Evolutionary conservation across 2,329 filamentous ascomycete genomes (phyloP), one percentile per base, ranked within the genome.

Genomic region (Kalmusia sp.): DNA sequence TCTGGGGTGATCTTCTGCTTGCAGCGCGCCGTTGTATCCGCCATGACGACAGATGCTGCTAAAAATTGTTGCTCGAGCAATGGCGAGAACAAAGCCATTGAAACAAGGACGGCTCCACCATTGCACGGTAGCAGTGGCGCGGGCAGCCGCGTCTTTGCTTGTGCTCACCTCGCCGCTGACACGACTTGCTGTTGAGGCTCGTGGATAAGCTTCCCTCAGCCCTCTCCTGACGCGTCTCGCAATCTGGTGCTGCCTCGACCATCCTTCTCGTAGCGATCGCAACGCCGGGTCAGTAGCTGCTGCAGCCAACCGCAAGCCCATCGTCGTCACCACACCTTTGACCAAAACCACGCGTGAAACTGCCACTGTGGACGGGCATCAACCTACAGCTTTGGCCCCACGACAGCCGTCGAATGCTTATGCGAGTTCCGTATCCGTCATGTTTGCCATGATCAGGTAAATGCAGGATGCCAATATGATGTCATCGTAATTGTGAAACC

Each of bases 1-100:
- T 45, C 41, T 43, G 52, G 49, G 52, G 52, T 46, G 43, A 51
- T 52, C 52, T 44, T 19, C 38, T 34, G 15, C 41, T 37, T 45
- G 44, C 44, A 35, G 45, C 34, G 35, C 17, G 34, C 25, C 37
- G 28, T 33, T 51, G 28, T 45, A 37, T 19, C 24, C 21, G 34
- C 45, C 37, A 54, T 52, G 55, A 52, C 51, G 47, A 45, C 14
- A 22, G 27, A 30, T 30, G 39, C 9, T 43, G 38, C 33, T 43
- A 52, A 33, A n/a, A 33, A 43, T 30, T 44, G 45, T 34, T 49
- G 25, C 39, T 45, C 9, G 27, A 35, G 22, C 34, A 24, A 49
- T 39, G 38, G 31, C 51, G 24, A 33, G 39, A 43, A 50, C 38
- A 31, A 30, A 34, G 28, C 17, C 40, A 15, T 27, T 21, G 28